Evolutionary conservation across 768 basidiomycete genomes (phyloP).

Genomic region (Auriculariales sp.): DNA sequence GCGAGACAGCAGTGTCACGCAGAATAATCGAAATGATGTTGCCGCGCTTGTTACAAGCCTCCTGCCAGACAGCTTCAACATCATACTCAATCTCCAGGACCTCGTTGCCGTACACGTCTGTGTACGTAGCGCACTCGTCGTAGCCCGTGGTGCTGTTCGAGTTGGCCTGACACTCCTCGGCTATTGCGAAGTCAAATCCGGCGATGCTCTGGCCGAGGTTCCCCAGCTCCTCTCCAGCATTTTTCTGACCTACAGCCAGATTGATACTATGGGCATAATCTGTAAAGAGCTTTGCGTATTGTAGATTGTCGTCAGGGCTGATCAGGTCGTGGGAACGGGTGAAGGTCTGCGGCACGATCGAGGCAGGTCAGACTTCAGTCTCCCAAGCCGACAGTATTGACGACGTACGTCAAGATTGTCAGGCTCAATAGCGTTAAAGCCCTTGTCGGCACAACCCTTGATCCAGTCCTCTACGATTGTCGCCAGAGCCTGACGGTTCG

Average conservation of each 20-base stretch:
- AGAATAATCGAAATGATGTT: background rate
- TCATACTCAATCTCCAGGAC: background rate
- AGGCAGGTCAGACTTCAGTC: background rate
- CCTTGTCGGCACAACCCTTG: background rate
- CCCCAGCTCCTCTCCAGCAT: background rate
- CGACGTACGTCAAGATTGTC: background rate
- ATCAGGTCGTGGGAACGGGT: background rate
- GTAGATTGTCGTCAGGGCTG: background rate
- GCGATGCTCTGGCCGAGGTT: background rate
- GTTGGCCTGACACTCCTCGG: conserved; percentile 1
- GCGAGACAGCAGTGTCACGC: background rate
- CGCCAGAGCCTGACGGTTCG: background rate
- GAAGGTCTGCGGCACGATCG: background rate
- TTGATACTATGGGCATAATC: background rate
- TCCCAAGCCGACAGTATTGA: too few species aligned
- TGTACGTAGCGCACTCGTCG: background rate
- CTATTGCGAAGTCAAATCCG: background rate
- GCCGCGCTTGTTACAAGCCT: background rate
- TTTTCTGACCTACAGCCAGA: background rate
- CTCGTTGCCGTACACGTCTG: background rate
- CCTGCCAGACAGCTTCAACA: background rate
- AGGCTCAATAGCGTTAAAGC: background rate
- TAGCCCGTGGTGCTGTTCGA: too few species aligned
- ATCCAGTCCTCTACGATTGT: background rate
- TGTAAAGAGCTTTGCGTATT: background rate